A percentile compares a stretch with the other conserved stretches of the same genome.
Conservation (phyloP, 2,329 filamentous ascomycete species). For the Trichoderma sp. region DNA sequence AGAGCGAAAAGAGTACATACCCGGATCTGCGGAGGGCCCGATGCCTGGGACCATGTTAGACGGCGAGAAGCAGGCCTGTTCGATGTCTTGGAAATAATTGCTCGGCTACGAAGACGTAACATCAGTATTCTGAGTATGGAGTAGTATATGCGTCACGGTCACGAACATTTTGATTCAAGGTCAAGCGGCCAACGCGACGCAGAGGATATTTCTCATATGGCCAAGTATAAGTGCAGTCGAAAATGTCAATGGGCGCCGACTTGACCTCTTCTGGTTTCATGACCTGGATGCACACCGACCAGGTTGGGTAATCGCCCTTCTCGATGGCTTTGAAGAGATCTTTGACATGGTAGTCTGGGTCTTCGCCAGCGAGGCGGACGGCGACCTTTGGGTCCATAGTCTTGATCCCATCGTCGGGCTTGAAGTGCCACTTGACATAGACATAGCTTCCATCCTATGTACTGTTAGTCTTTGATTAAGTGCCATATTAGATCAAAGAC, state of each 20-base stretch:
- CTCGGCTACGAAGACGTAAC: constrained; percentile 35
- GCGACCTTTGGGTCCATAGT: constrained; percentile 60
- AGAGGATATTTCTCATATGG: constrained; percentile 61
- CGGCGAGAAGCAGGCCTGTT: constrained; percentile 65
- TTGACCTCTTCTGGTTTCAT: constrained; percentile 59
- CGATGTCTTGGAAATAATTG: constrained; percentile 69
- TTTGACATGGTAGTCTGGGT: constrained; percentile 61
- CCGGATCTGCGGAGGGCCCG: constrained; percentile 59
- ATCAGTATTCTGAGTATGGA: not conserved
- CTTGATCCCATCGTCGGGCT: constrained; percentile 60
- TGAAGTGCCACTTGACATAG: constrained; percentile 64
- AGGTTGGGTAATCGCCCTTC: constrained; percentile 58
- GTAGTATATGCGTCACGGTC: not conserved
- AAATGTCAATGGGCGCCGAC: constrained; percentile 51
- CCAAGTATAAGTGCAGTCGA: constrained; percentile 70
- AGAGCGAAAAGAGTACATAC: constrained; percentile 2
- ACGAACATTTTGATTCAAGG: constrained; percentile 58
- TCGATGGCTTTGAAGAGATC: constrained; percentile 64
- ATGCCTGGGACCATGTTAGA: constrained; percentile 63
- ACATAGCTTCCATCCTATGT: constrained; percentile 58
- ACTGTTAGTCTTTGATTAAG: not conserved
- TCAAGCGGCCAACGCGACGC: constrained; percentile 59
- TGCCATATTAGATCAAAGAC: not conserved
- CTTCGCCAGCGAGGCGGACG: constrained; percentile 48
- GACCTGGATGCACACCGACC: constrained; percentile 63